A percentile compares a stretch with the other conserved stretches of the same genome.
Conservation (phyloP, 2,329 filamentous ascomycete species). For the Didymellaceae sp. region DNA sequence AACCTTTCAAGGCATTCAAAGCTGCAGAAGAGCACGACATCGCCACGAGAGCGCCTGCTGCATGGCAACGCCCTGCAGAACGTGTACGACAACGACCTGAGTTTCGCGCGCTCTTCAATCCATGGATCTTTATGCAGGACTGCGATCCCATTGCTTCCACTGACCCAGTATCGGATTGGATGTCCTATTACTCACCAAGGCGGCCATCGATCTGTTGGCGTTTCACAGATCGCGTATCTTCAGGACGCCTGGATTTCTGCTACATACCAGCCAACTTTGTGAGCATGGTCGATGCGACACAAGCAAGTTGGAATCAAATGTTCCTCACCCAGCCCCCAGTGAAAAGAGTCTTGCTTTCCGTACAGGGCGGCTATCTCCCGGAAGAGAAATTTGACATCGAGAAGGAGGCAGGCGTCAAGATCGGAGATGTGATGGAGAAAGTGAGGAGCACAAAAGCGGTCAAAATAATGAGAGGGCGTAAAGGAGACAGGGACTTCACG, state of each 20-base stretch:
- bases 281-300: not conserved
- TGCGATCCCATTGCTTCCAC: not conserved
- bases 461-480: not conserved
- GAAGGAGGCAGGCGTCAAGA: not conserved
- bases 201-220: not conserved
- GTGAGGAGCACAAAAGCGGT: not conserved
- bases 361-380: not conserved
- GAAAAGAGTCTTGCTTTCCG: not conserved
- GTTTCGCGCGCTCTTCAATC: slow-evolving; percentile 7
- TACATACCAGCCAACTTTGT: not conserved
- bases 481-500: not conserved
- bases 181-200: too few relatives aligned
- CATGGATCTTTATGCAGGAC: slow-evolving; percentile 4
- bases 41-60: not conserved
- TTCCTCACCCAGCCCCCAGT: slow-evolving; percentile 7
- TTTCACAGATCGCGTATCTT: slow-evolving; percentile 3
- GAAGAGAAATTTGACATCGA: not conserved
- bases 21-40: slow-evolving; percentile 4
- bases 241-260: not conserved
- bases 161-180: not conserved
- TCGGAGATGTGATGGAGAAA: not conserved
- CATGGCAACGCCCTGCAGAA: not conserved
- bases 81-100: not conserved
- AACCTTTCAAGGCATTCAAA: not conserved
- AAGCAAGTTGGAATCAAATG: not conserved